These are phyloP conservation scores for Gossypium davidsonii DNA, from an alignment of 441 rosid genomes.

Conservation along the genomic window DNA sequence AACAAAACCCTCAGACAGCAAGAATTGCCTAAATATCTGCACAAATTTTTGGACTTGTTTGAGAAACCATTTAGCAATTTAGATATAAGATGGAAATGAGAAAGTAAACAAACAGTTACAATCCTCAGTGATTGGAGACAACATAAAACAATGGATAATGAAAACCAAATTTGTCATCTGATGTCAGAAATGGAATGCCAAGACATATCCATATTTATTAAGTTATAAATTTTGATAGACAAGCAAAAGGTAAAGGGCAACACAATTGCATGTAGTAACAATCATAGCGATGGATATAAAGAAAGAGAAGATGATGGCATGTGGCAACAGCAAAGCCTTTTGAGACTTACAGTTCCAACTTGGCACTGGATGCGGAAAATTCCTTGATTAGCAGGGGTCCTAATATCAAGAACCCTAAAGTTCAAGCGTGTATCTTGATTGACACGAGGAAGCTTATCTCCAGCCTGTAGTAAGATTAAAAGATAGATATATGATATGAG, in stretches of 20 bases:
- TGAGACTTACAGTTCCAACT: slow-evolving; percentile 42
- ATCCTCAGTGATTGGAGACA: neutral
- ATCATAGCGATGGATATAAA: neutral
- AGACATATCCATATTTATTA: neutral
- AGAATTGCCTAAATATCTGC: slow-evolving; percentile 64
- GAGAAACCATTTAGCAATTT: neutral
- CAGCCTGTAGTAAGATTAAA: slow-evolving; percentile 33
- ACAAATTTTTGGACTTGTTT: slow-evolving; percentile 3
- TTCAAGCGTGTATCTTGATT: slow-evolving; percentile 81
- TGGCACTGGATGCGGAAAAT: slow-evolving; percentile 62
- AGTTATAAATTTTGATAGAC: neutral
- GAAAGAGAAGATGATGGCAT: neutral
- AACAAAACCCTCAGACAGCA: slow-evolving; percentile 44
- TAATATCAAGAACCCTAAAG: slow-evolving; percentile 57
- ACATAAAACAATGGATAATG: neutral
- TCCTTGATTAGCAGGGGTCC: slow-evolving; percentile 82
- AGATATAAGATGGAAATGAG: neutral
- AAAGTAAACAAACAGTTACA: neutral
- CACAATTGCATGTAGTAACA: neutral
- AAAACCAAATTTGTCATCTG: neutral
- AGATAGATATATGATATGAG: neutral
- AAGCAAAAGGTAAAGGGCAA: neutral
- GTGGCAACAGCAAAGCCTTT: neutral
- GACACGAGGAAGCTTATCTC: slow-evolving; percentile 57
- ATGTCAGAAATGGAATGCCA: neutral